phyloP scores from a whole-genome alignment of 2,329 filamentous ascomycete species.

The Cordyceps fumosorosea region DNA sequence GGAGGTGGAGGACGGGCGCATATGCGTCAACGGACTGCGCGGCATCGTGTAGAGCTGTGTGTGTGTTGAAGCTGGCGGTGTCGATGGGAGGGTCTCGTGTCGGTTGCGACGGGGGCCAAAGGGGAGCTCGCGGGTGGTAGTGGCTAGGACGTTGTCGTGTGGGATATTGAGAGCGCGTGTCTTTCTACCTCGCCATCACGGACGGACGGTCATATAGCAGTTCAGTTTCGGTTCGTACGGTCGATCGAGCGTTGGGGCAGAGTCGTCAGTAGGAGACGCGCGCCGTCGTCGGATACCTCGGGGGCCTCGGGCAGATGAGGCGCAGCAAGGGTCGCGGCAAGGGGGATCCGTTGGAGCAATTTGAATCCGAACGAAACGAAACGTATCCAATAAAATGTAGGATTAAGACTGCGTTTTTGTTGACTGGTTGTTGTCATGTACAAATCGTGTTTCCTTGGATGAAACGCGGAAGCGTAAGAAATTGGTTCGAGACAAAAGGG shows the following conservation, averaged over 20 bases:
- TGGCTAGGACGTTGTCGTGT: not conserved
- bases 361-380: no score
- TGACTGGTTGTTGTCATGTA: no score
- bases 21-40: conserved; percentile 15
- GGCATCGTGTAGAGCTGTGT: conserved; percentile 32
- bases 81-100: not conserved
- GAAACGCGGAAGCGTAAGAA: no score
- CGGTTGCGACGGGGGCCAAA: not conserved
- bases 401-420: no score
- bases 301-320: not conserved
- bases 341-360: no score
- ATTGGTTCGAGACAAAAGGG: no score
- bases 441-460: no score
- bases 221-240: not conserved
- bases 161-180: not conserved
- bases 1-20: conserved; percentile 23
- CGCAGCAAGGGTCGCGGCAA: no score
- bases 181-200: not conserved
- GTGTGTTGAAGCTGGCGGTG: not conserved
- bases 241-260: not conserved
- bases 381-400: no score
- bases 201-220: not conserved
- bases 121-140: not conserved
- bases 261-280: not conserved
- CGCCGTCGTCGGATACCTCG: not conserved